Evolutionary conservation across 768 basidiomycete species (phyloP), one percentile per base, ranked within the genome.

Genomic region (Boletellus emodensis): DNA sequence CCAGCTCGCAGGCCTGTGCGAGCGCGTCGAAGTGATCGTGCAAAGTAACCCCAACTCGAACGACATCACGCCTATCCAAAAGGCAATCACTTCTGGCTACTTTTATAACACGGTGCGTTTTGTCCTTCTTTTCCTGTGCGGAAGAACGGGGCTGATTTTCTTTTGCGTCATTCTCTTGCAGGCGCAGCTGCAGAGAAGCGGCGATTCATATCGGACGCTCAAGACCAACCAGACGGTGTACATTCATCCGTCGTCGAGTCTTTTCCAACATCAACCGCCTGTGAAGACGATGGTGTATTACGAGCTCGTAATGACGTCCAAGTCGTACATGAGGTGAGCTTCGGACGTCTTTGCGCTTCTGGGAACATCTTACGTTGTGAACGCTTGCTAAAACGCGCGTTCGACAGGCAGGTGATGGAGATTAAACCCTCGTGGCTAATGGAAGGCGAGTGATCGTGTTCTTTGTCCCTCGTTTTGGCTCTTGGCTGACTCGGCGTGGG

Each of bases 191-290:
- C 94, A 97, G 63, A 94, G 92, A 70, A 91, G 90, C 49, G 96
- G 96, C 1, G 96, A 98, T 65, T 94, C 92, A 30, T 99, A 98
- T 69, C 82, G 95, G 48, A 98, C 96, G 14, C 79, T 96, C 56
- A 99, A 97, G 70, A 95, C 91, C 6, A 88, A 86, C 64, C 94
- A 98, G 57, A 94, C 94, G 2, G 94, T 98, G 39, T 92, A 94
- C 65, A 90, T 98, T 52, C 96, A 99, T 61, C 96, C 96, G 0
- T 94, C 92, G 0, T 95, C 94, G 6, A 87, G 90, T 66, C 70
- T 99, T 54, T 96, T 97, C 82, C 90, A 97, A 60, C 83, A 85
- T 65, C 94, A 97, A 58, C 96, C 96, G 2, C 96, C 96, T 0
- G 81, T 93, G 12, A 89, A 87, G 65, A 88, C 90, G 14, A 66